A percentile compares a stretch with the other conserved stretches of the same genome.
phyloP scores from a whole-genome alignment of 2,329 filamentous ascomycete genomes.

The Sclerotiophoma versabilis region DNA sequence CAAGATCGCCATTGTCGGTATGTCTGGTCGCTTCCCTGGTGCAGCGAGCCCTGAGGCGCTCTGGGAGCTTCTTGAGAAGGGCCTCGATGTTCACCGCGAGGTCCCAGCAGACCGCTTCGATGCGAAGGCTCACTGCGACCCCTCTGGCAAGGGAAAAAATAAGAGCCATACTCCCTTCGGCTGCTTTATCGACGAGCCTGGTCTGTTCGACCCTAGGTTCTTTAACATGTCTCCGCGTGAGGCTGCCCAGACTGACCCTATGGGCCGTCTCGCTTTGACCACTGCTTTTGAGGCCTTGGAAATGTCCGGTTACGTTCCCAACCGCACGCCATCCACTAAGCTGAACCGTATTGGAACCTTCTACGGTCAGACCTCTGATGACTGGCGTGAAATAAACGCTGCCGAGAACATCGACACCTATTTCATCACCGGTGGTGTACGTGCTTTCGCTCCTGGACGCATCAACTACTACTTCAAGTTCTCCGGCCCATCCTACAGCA shows the following conservation, averaged over 20 bases:
- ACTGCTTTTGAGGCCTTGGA: slow-evolving; percentile 84
- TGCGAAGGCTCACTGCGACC: slow-evolving; percentile 73
- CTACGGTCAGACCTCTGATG: slow-evolving; percentile 77
- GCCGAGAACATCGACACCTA: slow-evolving; percentile 74
- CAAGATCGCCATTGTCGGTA: slow-evolving; percentile 86
- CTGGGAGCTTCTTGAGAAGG: slow-evolving; percentile 77
- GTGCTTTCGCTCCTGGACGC: slow-evolving; percentile 67
- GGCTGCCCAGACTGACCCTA: slow-evolving; percentile 80
- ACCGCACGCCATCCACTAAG: slow-evolving; percentile 72
- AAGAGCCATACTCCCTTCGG: slow-evolving; percentile 79
- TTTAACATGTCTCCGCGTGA: slow-evolving; percentile 88
- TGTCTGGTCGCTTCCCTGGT: slow-evolving; percentile 79
- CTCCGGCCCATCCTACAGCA: slow-evolving; percentile 72
- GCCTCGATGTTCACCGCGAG: slow-evolving; percentile 74
- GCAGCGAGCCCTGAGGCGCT: slow-evolving; percentile 74
- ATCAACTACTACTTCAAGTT: slow-evolving; percentile 83
- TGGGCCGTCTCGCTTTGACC: slow-evolving; percentile 77
- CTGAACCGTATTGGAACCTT: slow-evolving; percentile 73
- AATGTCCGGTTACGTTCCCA: slow-evolving; percentile 78
- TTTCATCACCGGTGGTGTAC: slow-evolving; percentile 69
- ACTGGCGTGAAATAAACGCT: slow-evolving; percentile 78
- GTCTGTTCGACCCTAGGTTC: slow-evolving; percentile 81
- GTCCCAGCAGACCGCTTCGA: slow-evolving; percentile 77
- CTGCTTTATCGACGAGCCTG: slow-evolving; percentile 77
- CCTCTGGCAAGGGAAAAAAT: slow-evolving; percentile 75